A percentile compares a stretch with the other conserved stretches of the same genome.
These are phyloP conservation scores for Fraxinus velutina DNA, from an alignment of 305 asterid genomes.

Conservation along the genomic window DNA sequence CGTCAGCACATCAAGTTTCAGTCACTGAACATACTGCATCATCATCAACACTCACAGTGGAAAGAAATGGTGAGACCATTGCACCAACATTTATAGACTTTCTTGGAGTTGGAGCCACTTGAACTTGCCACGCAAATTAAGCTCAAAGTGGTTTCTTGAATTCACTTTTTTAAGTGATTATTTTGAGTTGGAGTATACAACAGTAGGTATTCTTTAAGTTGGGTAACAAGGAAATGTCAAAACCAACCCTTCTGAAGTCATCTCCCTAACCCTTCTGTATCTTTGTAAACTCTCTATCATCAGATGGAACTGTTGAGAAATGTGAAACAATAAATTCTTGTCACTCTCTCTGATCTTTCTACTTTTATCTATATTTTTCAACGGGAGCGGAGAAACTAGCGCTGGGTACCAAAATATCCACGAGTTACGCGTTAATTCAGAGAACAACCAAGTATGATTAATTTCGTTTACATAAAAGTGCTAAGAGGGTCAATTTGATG, in stretches of 20 bases:
- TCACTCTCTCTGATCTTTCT: not conserved
- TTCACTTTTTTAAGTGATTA: not conserved
- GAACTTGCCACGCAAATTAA: slow-evolving; percentile 9
- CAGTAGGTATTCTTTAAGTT: slow-evolving; percentile 28
- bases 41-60: slow-evolving; percentile 28
- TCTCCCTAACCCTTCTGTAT: slow-evolving; percentile 13
- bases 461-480: not conserved
- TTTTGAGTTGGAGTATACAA: slow-evolving; percentile 7
- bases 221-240: slow-evolving; percentile 22
- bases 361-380: not conserved
- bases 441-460: not conserved
- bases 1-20: slow-evolving; percentile 29
- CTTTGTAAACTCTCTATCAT: slow-evolving; percentile 31
- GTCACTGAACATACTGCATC: slow-evolving; percentile 24
- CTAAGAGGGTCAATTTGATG: slow-evolving; percentile 19
- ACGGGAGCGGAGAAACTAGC: not conserved
- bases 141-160: slow-evolving; percentile 11
- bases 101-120: slow-evolving; percentile 89
- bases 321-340: slow-evolving; percentile 21
- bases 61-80: slow-evolving; percentile 32
- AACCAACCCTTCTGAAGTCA: not conserved
- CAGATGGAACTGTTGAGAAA: slow-evolving; percentile 31
- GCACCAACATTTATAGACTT: slow-evolving; percentile 79
- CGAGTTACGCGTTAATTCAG: not conserved
- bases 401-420: not conserved